Percentiles rank a stretch among this genome's conserved stretches.
Evolutionary conservation across 2,329 filamentous ascomycete species (phyloP).

Genomic region (Paecilomyces dactylethromorphus): DNA sequence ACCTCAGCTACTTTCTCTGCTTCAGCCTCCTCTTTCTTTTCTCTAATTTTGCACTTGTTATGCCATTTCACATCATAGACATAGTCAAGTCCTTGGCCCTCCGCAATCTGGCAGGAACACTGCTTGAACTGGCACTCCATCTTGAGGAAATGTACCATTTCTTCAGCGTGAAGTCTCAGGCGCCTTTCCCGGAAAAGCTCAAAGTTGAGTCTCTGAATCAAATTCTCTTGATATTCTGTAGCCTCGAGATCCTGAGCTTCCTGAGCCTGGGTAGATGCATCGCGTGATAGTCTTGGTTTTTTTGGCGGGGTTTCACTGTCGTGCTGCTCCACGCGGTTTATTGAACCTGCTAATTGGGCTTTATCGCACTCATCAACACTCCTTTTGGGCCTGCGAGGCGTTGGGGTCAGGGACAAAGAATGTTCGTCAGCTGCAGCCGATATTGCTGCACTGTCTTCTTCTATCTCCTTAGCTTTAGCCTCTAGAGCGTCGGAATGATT

Average conservation of each 20-base stretch:
- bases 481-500: conserved; percentile 27
- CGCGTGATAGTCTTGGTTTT: conserved; percentile 25
- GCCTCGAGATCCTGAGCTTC: conserved; percentile 18
- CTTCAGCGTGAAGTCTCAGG: conserved; percentile 47
- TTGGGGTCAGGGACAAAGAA: conserved; percentile 24
- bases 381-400: conserved; percentile 28
- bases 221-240: conserved; percentile 30
- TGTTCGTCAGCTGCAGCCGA: conserved; percentile 25
- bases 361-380: conserved; percentile 21
- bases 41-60: conserved; percentile 1
- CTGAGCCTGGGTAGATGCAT: conserved; percentile 17
- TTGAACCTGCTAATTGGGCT: conserved; percentile 9
- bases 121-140: conserved; percentile 44
- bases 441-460: conserved; percentile 14
- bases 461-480: conserved; percentile 24
- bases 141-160: conserved; percentile 47
- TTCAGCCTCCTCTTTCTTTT: conserved; percentile 4
- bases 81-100: conserved; percentile 33
- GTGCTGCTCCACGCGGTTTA: conserved; percentile 5
- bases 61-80: conserved; percentile 33
- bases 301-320: conserved; percentile 26
- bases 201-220: conserved; percentile 40
- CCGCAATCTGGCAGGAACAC: conserved; percentile 42
- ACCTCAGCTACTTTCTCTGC: conserved; percentile 1
- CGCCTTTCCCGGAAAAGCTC: conserved; percentile 47